Evolutionary conservation across 1,284 basidiomycete genomes (phyloP), one percentile per base, ranked within the genome.

Genomic region (Ustilago trichophora): DNA sequence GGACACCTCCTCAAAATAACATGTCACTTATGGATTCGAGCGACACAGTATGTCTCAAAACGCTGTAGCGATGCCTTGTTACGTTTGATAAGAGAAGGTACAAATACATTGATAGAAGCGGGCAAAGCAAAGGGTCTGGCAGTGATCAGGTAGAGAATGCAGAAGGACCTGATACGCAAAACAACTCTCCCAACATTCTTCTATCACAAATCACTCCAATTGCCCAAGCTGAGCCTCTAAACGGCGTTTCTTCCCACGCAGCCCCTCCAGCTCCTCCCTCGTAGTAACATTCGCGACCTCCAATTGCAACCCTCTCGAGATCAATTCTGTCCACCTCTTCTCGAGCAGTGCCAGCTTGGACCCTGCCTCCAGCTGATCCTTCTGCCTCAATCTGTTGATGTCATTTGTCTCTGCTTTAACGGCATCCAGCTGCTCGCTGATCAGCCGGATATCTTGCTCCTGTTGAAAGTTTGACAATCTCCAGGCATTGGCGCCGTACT

Each of bases 251-350:
- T n/a, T n/a, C n/a, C n/a, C n/a, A n/a, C n/a, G n/a, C n/a, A n/a
- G 35, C 6, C 22, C 24, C 36, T 63, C 51, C 25, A 69, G 32
- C 45, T 51, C 55, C 10, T 55, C 21, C 29, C 59, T 63, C 48
- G 92, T 82, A 16, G 91, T 90, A 29, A 90, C 85, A 78, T 92
- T 93, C n/a, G 91, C 93, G 84, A 95, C 88, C 84, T 93, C 91
- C 69, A 94, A 89, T 82, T 94, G 91, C 66, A 95, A 82, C 26
- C 92, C 89, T 73, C 87, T 90, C 34, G 91, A 92, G 56, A 95
- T 89, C 34, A 93, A 85, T 80, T 92, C 91, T 10, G 90, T 92
- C 93, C 93, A 95, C 49, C 88, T 86, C 45, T 87, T 90, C 82
- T 94, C 91, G 45, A 93, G 83, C 10, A 87, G 83, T n/a, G 87